Base-by-base conservation (phyloP, 306 rosid genomes). In the Medicago ruthenica region DNA sequence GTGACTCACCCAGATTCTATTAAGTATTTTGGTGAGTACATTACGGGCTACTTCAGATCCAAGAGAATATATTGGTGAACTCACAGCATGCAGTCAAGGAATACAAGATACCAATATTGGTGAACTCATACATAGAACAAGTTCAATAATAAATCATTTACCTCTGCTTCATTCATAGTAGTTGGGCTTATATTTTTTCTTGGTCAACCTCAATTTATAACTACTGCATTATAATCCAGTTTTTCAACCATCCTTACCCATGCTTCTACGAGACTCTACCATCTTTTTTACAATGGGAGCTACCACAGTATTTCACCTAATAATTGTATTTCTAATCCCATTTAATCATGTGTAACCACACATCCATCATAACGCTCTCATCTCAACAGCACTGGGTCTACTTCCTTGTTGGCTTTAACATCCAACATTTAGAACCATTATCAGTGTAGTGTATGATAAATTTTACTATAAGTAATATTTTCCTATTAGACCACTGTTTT, bases 1-100 rank as follows among this genome's bases (percentile, higher is more conserved):
- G 75, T 82, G 60, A 21, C 60, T 20, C 60, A 50, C 31, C 65
- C 60, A 79, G 37, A 71, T 69, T 59, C 57, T 20, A 71, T 62
- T 13, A 58, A 77, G 41, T 61, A 78, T 61, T 58, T 65, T 14
- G 27, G 76, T 40, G 11, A 73, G 75, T 70, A 55, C 37, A 74
- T 21, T 31, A 80, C 24, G 41, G 54, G 64, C 72, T 27, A 48
- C 51, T 6, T 22, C 42, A 53, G 54, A 80, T 16, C 36, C 48
- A 50, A 70, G 62, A 67, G 37, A 34, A n/a, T 51, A 50, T 73
- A 50, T 76, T 71, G 62, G 24, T 21, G 47, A 71, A 67, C 48
- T 31, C 36, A 31, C 34, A 17, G 24, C 53, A 41, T 18, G 53
- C 53, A 40, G 36, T 2, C 34, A 41, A 12, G 53, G 71, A 66